phyloP scores from a whole-genome alignment of 257 asterid species.

The Capsicum rhomboideum region DNA sequence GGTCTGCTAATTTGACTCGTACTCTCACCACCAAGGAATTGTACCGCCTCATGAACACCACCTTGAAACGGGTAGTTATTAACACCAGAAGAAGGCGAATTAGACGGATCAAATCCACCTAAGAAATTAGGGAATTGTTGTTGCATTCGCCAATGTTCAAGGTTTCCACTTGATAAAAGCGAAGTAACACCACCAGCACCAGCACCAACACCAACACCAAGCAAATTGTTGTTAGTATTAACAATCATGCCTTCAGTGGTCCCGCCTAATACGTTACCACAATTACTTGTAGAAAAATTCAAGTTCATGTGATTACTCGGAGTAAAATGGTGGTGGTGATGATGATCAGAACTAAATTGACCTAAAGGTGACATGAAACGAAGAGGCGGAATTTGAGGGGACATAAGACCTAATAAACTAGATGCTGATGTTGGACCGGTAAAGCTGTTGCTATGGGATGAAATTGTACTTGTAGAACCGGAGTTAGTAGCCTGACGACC shows the following conservation, averaged over 20 bases:
- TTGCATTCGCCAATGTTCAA: constrained; percentile 60
- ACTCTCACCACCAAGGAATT: constrained; percentile 21
- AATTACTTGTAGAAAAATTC: not conserved
- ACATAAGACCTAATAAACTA: constrained; percentile 29
- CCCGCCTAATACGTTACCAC: constrained; percentile 1
- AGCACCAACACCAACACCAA: constrained; percentile 25
- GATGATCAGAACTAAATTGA: constrained; percentile 37
- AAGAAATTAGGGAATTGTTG: constrained; percentile 55
- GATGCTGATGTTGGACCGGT: not conserved
- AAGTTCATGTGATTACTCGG: constrained; percentile 29
- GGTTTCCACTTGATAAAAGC: constrained; percentile 27
- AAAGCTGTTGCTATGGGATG: constrained; percentile 26
- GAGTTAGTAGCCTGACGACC: constrained; percentile 32
- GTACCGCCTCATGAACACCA: constrained; percentile 21
- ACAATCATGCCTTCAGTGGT: not conserved
- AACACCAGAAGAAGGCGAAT: constrained; percentile 10
- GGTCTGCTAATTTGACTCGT: constrained; percentile 26
- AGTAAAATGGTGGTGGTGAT: not conserved
- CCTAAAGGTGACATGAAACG: constrained; percentile 61
- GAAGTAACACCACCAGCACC: constrained; percentile 26
- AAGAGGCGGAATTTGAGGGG: constrained; percentile 43
- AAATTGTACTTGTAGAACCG: constrained; percentile 36
- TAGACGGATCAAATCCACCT: constrained; percentile 27
- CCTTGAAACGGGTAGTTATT: constrained; percentile 26
- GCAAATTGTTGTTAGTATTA: constrained; percentile 13